Evolutionary conservation across 768 basidiomycete species (phyloP).

Genomic region (Phylloporus scabripes): DNA sequence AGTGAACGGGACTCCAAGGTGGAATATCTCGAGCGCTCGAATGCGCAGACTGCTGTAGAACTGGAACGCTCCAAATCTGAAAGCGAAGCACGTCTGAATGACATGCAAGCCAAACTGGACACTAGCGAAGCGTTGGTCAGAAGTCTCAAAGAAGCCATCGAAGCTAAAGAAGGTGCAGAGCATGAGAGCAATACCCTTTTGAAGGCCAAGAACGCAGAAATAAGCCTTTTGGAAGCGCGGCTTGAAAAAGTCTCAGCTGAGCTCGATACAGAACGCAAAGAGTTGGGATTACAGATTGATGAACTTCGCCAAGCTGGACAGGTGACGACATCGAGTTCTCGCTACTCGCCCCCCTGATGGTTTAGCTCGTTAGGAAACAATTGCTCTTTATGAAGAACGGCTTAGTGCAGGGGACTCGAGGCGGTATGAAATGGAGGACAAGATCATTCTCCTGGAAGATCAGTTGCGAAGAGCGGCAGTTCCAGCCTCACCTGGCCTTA

Average conservation of each 20-base stretch:
- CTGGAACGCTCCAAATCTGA: slow-evolving; percentile 46
- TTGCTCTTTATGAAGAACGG: slow-evolving; percentile 90
- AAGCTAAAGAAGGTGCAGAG: slow-evolving; percentile 45
- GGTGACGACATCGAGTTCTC: slow-evolving; percentile 37
- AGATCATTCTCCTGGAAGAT: slow-evolving; percentile 53
- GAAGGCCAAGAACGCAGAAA: slow-evolving; percentile 55
- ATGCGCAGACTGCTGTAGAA: slow-evolving; percentile 33
- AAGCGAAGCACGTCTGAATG: slow-evolving; percentile 37
- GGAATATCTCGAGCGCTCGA: slow-evolving; percentile 43
- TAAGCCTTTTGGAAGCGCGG: slow-evolving; percentile 47
- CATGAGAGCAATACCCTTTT: slow-evolving; percentile 47
- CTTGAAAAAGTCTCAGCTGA: slow-evolving; percentile 43
- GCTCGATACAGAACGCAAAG: slow-evolving; percentile 53
- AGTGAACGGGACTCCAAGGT: slow-evolving; percentile 42
- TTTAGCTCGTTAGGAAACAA: slow-evolving; percentile 64
- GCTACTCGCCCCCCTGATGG: neutral
- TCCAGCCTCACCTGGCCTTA: slow-evolving; percentile 32
- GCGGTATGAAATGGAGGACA: slow-evolving; percentile 74
- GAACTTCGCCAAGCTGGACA: slow-evolving; percentile 86
- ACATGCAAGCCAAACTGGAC: slow-evolving; percentile 41
- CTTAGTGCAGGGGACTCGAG: slow-evolving; percentile 63
- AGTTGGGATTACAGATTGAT: slow-evolving; percentile 70
- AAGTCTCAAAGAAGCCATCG: slow-evolving; percentile 49
- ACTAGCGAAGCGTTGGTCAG: slow-evolving; percentile 40
- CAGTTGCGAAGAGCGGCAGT: slow-evolving; percentile 32